phyloP scores from a whole-genome alignment of 768 basidiomycete species.

The Tylopilus felleus region DNA sequence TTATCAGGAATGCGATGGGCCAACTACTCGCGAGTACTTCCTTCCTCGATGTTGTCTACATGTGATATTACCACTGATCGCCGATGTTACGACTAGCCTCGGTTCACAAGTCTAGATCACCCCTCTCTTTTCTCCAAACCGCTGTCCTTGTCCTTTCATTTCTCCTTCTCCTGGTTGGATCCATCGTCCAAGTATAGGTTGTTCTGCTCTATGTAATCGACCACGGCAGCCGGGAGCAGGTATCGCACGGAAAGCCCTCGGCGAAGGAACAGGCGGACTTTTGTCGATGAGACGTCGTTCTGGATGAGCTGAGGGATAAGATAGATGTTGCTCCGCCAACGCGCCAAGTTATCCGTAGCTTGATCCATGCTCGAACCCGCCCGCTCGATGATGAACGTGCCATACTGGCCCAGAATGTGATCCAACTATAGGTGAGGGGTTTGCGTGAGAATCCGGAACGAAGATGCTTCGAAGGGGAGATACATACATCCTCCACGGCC shows the following conservation, averaged over 20 bases:
- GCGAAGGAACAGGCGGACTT: slow-evolving; percentile 78
- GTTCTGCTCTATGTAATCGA: slow-evolving; percentile 90
- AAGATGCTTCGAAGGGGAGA: background rate
- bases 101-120: slow-evolving; percentile 6
- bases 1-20: background rate
- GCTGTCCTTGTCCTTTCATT: slow-evolving; percentile 36
- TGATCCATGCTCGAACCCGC: slow-evolving; percentile 91
- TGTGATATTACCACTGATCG: background rate
- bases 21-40: background rate
- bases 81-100: slow-evolving; percentile 6
- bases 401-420: slow-evolving; percentile 93
- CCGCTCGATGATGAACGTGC: slow-evolving; percentile 91
- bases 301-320: slow-evolving; percentile 93
- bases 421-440: slow-evolving; percentile 65
- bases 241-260: slow-evolving; percentile 84
- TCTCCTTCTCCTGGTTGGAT: slow-evolving; percentile 33
- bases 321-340: slow-evolving; percentile 81
- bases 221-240: slow-evolving; percentile 85
- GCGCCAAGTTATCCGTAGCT: slow-evolving; percentile 69
- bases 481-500: slow-evolving; percentile 87
- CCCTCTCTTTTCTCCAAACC: slow-evolving; percentile 29
- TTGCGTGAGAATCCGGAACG: slow-evolving; percentile 13
- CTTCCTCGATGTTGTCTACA: background rate
- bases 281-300: slow-evolving; percentile 96
- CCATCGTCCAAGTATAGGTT: slow-evolving; percentile 70